Conservation (phyloP, 495 filamentous ascomycete genomes). For the Penicillium ochrochloron region DNA sequence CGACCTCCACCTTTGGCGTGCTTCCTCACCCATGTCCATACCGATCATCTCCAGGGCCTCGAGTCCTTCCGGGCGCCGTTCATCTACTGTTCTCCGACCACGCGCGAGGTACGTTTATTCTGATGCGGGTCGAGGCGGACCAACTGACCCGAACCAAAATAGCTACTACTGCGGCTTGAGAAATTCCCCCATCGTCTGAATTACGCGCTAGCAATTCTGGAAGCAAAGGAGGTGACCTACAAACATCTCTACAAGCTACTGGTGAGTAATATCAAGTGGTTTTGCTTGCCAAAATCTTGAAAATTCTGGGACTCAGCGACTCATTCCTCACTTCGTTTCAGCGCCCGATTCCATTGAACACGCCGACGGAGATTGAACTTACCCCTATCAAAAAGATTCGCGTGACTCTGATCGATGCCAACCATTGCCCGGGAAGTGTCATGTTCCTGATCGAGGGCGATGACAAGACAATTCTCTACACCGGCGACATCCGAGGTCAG, state of each 20-base stretch:
- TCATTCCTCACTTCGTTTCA: slow-evolving; percentile 27
- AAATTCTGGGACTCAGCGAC: neutral
- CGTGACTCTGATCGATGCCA: slow-evolving; percentile 88
- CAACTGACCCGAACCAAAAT: slow-evolving; percentile 9
- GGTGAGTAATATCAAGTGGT: slow-evolving; percentile 39
- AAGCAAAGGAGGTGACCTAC: slow-evolving; percentile 69
- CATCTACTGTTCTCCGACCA: slow-evolving; percentile 88
- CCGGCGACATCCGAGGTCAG: slow-evolving; percentile 86
- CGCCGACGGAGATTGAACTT: slow-evolving; percentile 78
- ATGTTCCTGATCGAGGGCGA: slow-evolving; percentile 91
- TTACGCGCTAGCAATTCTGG: slow-evolving; percentile 75
- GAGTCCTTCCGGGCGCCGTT: slow-evolving; percentile 78
- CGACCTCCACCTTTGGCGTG: slow-evolving; percentile 73
- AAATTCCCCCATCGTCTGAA: slow-evolving; percentile 79
- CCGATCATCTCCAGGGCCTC: slow-evolving; percentile 84
- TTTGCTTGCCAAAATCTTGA: neutral
- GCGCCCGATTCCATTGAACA: slow-evolving; percentile 84
- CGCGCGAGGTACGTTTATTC: slow-evolving; percentile 62
- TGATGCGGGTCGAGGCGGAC: neutral
- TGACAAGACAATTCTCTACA: slow-evolving; percentile 81
- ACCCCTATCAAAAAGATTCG: slow-evolving; percentile 66
- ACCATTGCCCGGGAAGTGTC: slow-evolving; percentile 89
- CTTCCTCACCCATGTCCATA: slow-evolving; percentile 93
- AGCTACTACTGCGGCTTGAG: slow-evolving; percentile 73
- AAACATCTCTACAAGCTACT: slow-evolving; percentile 74